Evolutionary conservation across 2,329 filamentous ascomycete genomes (phyloP).

Genomic region (Harringtonia lauricola): DNA sequence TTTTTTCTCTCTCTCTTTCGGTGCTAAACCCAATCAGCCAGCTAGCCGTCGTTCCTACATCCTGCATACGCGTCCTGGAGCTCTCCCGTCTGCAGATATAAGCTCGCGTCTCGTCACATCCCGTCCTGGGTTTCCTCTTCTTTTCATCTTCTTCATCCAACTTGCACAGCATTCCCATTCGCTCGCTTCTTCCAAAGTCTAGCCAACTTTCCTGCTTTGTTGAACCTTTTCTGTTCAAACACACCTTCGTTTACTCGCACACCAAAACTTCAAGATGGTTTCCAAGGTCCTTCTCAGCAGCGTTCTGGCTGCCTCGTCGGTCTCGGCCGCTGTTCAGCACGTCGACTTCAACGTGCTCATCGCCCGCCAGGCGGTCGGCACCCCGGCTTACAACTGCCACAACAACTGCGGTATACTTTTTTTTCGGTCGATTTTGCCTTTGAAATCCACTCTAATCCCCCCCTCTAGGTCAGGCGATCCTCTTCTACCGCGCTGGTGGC

Average conservation of each 20-base stretch:
- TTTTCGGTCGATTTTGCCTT: not conserved
- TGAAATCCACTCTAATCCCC: not conserved
- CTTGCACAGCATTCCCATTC: not conserved
- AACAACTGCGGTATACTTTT: constrained; percentile 28
- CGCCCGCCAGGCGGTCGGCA: constrained; percentile 22
- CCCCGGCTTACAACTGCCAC: constrained; percentile 29
- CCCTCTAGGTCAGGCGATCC: constrained; percentile 21
- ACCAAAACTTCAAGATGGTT: constrained; percentile 10
- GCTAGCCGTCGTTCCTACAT: not conserved
- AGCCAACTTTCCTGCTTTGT: not conserved
- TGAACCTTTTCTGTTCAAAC: not conserved
- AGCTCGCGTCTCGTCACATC: not conserved
- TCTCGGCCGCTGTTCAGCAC: constrained; percentile 4
- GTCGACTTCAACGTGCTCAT: constrained; percentile 3
- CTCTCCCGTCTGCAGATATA: no score
- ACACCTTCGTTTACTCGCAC: not conserved
- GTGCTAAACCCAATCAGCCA: not conserved
- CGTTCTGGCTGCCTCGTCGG: constrained; percentile 4
- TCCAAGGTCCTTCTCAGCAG: constrained; percentile 5
- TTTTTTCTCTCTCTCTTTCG: no score
- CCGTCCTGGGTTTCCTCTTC: not conserved
- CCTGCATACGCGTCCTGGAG: not conserved
- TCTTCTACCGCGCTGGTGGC: constrained; percentile 15
- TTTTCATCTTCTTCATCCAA: not conserved
- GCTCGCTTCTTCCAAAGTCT: not conserved